Base-by-base conservation (phyloP, 495 filamentous ascomycete genomes). In the Aspergillus steynii region DNA sequence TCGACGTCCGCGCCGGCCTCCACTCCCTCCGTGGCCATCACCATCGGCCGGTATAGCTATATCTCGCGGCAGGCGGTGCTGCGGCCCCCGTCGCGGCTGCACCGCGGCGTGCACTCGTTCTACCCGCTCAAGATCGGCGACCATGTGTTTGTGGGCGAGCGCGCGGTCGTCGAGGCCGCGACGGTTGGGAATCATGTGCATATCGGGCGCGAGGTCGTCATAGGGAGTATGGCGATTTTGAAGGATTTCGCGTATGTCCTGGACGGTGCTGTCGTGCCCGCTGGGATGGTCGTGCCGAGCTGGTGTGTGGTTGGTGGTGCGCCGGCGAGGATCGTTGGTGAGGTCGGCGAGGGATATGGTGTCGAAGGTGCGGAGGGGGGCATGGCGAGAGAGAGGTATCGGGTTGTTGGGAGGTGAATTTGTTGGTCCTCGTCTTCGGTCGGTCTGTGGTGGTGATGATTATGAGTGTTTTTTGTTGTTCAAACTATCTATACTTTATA, bases 71-170 rank as follows among this genome's bases (percentile, higher is more conserved):
- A 85, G 12, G 88, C 85, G 62, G 84, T 89, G 56, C 73, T 98
- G 25, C 84, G 87, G 2, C 95, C 95, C 0, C 92, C 95, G 0
- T 87, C 85, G 29, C 85, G 92, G 10, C 71, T 92, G 10, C 88
- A 89, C 65, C 69, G 79, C 0, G 77, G 78, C 5, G 60, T 73
- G 4, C 67, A 78, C 65, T 89, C 86, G 4, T 93, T 89, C 77
- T 90, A 89, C 65, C 92, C 92, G 48, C 86, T 96, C 61, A 91
- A 93, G 71, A 90, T 99, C 57, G 92, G 92, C 37, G 90, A 96
- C 68, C 92, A 97, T 74, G 91, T 96, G 60, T 96, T 92, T 70
- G 82, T 99, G 47, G 92, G 91, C 29, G 83, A 87, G 61, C 72
- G 79, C 45, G 83, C 88, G 56, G 83, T 93, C 58, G 75, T 95